Conservation (phyloP, 2,329 filamentous ascomycete species). For the Ascosphaera apis region DNA sequence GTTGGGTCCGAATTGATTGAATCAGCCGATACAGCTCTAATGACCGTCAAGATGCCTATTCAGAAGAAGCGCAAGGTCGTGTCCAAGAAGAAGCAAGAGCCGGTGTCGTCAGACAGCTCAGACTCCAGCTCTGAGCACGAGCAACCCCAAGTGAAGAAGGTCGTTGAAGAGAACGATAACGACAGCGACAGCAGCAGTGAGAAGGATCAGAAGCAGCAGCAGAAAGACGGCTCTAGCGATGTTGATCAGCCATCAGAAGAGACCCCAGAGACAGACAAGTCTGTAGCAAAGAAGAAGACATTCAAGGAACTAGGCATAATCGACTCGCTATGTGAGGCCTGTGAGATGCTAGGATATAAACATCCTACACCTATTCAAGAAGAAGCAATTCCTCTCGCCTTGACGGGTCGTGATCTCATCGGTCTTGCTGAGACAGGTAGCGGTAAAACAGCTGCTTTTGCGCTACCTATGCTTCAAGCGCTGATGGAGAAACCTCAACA, state of each 20-base stretch:
- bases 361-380: slow-evolving; percentile 72
- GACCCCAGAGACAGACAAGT: too few species aligned
- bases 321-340: slow-evolving; percentile 73
- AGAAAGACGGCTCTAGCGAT: too few species aligned
- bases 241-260: too few species aligned
- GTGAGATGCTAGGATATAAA: slow-evolving; percentile 59
- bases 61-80: slow-evolving; percentile 20
- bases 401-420: slow-evolving; percentile 67
- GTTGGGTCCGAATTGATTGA: too few species aligned
- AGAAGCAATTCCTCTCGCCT: slow-evolving; percentile 59
- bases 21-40: slow-evolving; percentile 5
- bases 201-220: slow-evolving; percentile 2
- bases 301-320: slow-evolving; percentile 42
- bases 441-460: slow-evolving; percentile 91
- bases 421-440: slow-evolving; percentile 86
- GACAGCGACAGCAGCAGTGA: not conserved
- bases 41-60: slow-evolving; percentile 12
- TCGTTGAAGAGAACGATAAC: slow-evolving; percentile 4
- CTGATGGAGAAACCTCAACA: slow-evolving; percentile 72
- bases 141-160: slow-evolving; percentile 4
- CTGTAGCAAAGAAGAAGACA: too few species aligned
- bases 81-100: too few species aligned
- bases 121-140: slow-evolving; percentile 8
- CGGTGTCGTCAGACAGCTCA: too few species aligned
- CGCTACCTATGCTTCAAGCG: slow-evolving; percentile 73